phyloP scores from a whole-genome alignment of 768 basidiomycete species.

The Boletus vermiculosoides region DNA sequence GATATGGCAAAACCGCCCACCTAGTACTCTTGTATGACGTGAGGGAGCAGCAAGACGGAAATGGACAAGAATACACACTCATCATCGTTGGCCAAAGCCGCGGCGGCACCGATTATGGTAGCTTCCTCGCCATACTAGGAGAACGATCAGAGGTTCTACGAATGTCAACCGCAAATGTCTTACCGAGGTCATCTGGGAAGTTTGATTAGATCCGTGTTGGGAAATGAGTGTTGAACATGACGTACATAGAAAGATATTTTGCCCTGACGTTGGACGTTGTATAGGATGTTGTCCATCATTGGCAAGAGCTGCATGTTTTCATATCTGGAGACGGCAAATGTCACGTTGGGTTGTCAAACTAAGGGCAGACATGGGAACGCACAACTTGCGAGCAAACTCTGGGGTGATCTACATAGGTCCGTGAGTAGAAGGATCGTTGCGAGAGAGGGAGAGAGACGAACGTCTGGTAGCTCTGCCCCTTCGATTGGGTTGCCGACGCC shows the following conservation, averaged over 20 bases:
- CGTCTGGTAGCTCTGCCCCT: conserved; percentile 75
- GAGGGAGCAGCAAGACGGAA: not conserved
- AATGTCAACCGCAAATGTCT: conserved; percentile 31
- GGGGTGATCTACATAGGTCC: conserved; percentile 55
- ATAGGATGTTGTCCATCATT: conserved; percentile 81
- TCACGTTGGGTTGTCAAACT: not conserved
- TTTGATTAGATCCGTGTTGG: conserved; percentile 5
- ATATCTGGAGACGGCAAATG: conserved; percentile 44
- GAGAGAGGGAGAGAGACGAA: conserved; percentile 30
- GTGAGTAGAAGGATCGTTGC: conserved; percentile 6
- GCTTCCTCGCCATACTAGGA: conserved; percentile 87
- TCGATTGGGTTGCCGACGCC: conserved; percentile 71
- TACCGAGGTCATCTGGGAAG: conserved; percentile 74
- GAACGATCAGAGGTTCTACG: conserved; percentile 1
- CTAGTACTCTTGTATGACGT: conserved; percentile 59
- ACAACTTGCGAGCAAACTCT: conserved; percentile 64
- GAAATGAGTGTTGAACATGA: conserved; percentile 9
- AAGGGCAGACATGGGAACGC: conserved; percentile 16
- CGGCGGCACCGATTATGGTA: conserved; percentile 84
- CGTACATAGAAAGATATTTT: conserved; percentile 88
- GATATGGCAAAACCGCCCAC: conserved; percentile 32
- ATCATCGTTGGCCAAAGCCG: conserved; percentile 76
- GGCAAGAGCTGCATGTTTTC: conserved; percentile 80
- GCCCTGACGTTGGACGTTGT: conserved; percentile 92
- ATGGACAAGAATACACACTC: conserved; percentile 55